Base-by-base conservation (phyloP, 2,329 filamentous ascomycete species). In the Talaromyces marneffei region DNA sequence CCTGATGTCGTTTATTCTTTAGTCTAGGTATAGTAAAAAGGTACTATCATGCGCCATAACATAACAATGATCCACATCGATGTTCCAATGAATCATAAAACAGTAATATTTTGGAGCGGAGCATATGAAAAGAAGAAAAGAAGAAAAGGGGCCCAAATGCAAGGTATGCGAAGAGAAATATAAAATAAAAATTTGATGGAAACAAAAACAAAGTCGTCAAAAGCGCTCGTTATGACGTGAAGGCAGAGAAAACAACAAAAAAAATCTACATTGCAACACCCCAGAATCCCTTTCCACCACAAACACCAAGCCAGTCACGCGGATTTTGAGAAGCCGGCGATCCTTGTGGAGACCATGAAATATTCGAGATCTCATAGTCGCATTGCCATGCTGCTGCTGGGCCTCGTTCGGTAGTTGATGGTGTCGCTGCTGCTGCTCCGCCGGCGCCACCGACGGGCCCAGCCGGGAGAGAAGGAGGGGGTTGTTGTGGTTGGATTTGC, bases 341-440 rank as follows among this genome's bases (percentile, higher is more conserved):
- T n/a, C 71, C 71, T 48, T 74, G 71, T 12, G 78, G 78, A 8
- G 78, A 78, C 78, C 78, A 80, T 63, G 76, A 79, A 59, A 80
- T 71, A 65, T 79, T 80, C 25, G 76, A 76, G 5, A 80, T 71
- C 68, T 80, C 78, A 63, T 76, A 79, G 48, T 77, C 76, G 63
- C 75, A 79, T 59, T 78, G 72, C 77, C 78, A 80, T 23, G 72
- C 74, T 6, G 76, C 77, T 1, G 75, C 74, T 4, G 78, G 78
- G 1, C 78, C 77, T 18, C 78, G 74, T 61, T 80, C 78, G 14
- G 68, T 67, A 31, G 75, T 74, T 23, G 73, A 70, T 23, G 57
- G 54, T 3, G 52, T 53, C 20, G 58, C 25, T 33, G 42, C 37
- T 3, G 72, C 65, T 10, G 42, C 31, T 29, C 57, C 57, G 10